These are phyloP conservation scores for Bretschneidera sinensis DNA, from an alignment of 345 rosid species.

Conservation along the genomic window DNA sequence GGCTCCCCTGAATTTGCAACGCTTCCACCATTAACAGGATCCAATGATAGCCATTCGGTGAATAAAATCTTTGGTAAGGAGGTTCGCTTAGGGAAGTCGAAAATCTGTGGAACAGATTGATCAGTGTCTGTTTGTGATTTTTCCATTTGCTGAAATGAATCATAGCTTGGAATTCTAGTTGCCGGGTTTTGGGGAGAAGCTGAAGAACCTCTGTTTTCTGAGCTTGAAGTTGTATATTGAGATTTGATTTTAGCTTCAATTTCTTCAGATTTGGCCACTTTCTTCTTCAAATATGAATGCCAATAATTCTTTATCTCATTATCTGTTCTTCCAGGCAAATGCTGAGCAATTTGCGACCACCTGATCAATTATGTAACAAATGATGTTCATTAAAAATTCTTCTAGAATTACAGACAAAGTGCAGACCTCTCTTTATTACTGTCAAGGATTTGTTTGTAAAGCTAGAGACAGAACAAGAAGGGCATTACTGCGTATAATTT, in stretches of 20 bases:
- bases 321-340: conserved; percentile 92
- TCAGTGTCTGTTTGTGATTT: conserved; percentile 20
- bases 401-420: too few species aligned
- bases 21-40: conserved; percentile 21
- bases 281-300: conserved; percentile 88
- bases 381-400: too few species aligned
- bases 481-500: too few species aligned
- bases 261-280: conserved; percentile 38
- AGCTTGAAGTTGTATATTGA: conserved; percentile 24
- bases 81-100: conserved; percentile 20
- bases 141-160: conserved; percentile 14
- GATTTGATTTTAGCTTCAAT: conserved; percentile 22
- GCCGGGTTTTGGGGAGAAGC: conserved; percentile 21
- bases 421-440: too few species aligned
- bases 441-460: too few species aligned
- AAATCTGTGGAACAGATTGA: conserved; percentile 16
- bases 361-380: conserved; percentile 31
- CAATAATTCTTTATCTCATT: conserved; percentile 90
- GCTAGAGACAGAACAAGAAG: too few species aligned
- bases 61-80: conserved; percentile 56
- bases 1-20: conserved; percentile 14
- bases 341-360: conserved; percentile 88
- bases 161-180: conserved; percentile 22
- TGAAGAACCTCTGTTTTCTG: conserved; percentile 30
- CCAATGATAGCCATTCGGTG: conserved; percentile 67